Evolutionary conservation across 371 early-diverging fungal genomes (phyloP).

Genomic region (Mucor velutinosus): DNA sequence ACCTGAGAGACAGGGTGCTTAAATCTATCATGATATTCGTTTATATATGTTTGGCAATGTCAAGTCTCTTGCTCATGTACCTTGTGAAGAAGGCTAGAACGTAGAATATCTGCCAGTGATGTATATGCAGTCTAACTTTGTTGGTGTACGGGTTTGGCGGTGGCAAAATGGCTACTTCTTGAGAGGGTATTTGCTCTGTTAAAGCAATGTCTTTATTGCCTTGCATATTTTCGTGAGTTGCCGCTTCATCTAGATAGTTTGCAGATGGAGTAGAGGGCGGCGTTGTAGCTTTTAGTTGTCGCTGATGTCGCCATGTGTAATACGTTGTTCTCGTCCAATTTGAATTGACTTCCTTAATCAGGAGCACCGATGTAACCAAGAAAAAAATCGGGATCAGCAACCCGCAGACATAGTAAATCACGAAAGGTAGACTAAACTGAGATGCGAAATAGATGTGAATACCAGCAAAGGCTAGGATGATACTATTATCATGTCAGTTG

Average conservation of each 20-base stretch:
- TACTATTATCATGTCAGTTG: constrained; percentile 16
- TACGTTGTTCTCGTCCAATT: constrained; percentile 36
- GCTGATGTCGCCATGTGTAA: background rate
- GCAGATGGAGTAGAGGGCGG: background rate
- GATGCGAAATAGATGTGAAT: constrained; percentile 63
- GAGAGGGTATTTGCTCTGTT: background rate
- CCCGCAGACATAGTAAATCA: constrained; percentile 61
- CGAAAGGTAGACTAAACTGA: constrained; percentile 33
- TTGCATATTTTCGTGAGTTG: background rate
- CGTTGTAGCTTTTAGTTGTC: background rate
- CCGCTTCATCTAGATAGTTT: background rate
- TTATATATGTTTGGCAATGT: background rate
- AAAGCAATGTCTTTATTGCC: background rate
- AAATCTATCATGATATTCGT: constrained; percentile 47
- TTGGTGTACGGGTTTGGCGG: constrained; percentile 18
- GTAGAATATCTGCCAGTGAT: constrained; percentile 91
- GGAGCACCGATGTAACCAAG: constrained; percentile 35
- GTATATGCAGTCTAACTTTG: constrained; percentile 63
- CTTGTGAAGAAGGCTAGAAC: constrained; percentile 80
- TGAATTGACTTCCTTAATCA: constrained; percentile 50
- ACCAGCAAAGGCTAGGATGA: constrained; percentile 60
- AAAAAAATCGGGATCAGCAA: constrained; percentile 60
- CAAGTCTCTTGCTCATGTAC: constrained; percentile 2
- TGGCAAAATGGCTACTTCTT: background rate
- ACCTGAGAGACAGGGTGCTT: constrained; percentile 71